These are phyloP conservation scores for Penicillium canescens DNA, from an alignment of 495 filamentous ascomycete genomes.

Conservation along the genomic window DNA sequence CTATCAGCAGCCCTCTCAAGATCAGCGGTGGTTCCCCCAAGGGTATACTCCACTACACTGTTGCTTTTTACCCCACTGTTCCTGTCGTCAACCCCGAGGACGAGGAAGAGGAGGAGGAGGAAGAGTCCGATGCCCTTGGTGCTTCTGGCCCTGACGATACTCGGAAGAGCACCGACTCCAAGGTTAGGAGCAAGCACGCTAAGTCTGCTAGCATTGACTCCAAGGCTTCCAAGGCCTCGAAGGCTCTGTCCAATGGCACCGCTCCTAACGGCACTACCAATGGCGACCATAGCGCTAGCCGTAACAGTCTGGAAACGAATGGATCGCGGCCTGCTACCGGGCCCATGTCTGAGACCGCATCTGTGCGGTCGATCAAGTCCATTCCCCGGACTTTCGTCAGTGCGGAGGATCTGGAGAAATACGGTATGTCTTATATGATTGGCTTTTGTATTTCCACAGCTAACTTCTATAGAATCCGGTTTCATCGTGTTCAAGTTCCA, in stretches of 20 bases:
- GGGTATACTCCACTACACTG: constrained; percentile 80
- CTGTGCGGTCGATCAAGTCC: constrained; percentile 46
- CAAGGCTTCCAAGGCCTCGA: constrained; percentile 29
- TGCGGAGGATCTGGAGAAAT: constrained; percentile 74
- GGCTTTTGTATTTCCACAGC: neutral
- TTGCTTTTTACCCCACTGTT: constrained; percentile 85
- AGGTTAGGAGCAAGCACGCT: constrained; percentile 26
- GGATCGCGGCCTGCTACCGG: constrained; percentile 25
- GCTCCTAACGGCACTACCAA: constrained; percentile 26
- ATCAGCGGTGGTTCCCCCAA: constrained; percentile 68
- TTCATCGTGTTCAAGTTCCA: constrained; percentile 93
- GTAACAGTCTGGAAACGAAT: constrained; percentile 40
- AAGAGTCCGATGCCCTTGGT: constrained; percentile 22
- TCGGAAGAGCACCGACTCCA: constrained; percentile 39
- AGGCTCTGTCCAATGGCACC: constrained; percentile 22
- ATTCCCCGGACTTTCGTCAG: constrained; percentile 76
- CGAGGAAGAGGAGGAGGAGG: constrained; percentile 67
- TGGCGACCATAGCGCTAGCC: constrained; percentile 23
- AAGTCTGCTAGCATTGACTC: constrained; percentile 35
- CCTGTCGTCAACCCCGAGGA: constrained; percentile 91
- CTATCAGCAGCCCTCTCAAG: constrained; percentile 58
- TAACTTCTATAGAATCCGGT: constrained; percentile 67
- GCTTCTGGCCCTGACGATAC: constrained; percentile 23
- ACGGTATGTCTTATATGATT: constrained; percentile 51
- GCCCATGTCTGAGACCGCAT: constrained; percentile 39